Base-by-base conservation (phyloP, 2,329 filamentous ascomycete genomes). In the Pyrenophora teres region DNA sequence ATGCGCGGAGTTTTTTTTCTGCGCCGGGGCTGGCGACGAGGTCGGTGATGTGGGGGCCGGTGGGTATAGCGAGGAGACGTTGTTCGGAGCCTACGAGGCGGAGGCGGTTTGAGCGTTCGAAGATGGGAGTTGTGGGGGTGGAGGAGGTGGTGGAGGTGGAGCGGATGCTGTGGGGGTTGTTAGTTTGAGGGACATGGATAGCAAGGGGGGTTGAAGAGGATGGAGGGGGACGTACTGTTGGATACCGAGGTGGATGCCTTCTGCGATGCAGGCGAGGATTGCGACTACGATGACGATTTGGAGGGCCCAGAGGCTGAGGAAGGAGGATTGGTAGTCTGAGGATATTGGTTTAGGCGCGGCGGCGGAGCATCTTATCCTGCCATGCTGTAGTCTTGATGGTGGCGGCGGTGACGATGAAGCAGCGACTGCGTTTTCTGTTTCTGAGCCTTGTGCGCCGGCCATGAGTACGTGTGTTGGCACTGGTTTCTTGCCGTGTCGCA, bases 1-100 rank as follows among this genome's bases (percentile, higher is more conserved):
- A 68, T 7, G 58, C 62, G 6, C 52, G 59, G 10, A 57, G 32
- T 25, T 68, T 68, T 57, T 68, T 70, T n/a, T 70, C 67, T 2
- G 46, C 58, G 13, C 63, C 65, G 5, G 67, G 63, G 39, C 61
- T 66, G 40, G 55, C 56, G 18, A 63, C 23, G 2, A 33, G 21
- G 23, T 50, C 33, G 30, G 16, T 6, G 36, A 21, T 18, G 13
- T 16, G 40, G 16, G 13, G 25, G 15, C 1, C 39, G 2, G 37
- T 43, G 6, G 56, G 30, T 4, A 67, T 54, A 7, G 67, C 62
- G 10, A 64, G 59, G 15, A 70, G 57, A 9, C 57, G 52, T 7
- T 47, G 56, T 33, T 69, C 62, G 2, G 51, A 53, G 27, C 68
- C 68, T 1, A 47, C 42, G 2, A 71, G 57, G 7, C 60, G 58